Percentiles rank a stretch among this genome's conserved stretches.
Conservation (phyloP, 345 rosid species). For the Conringia planisiliqua region DNA sequence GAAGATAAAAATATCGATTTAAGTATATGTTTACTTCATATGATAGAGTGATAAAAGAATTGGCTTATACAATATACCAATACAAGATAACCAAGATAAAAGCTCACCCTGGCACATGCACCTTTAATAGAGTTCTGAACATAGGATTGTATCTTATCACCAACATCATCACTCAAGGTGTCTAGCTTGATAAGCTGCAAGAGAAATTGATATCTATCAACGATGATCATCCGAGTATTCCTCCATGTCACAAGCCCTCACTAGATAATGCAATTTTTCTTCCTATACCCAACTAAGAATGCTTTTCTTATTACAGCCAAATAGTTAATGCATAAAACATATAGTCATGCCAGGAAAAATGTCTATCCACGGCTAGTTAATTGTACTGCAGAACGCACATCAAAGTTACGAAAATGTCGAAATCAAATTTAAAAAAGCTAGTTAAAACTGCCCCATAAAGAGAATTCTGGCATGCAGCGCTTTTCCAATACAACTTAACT, state of each 20-base stretch:
- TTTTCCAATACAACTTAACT: slow-evolving; percentile 4
- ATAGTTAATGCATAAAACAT: not conserved
- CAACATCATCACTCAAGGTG: slow-evolving; percentile 40
- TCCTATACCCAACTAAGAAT: slow-evolving; percentile 8
- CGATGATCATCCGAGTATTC: slow-evolving; percentile 6
- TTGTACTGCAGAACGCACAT: not conserved
- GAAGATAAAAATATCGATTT: slow-evolving; percentile 19
- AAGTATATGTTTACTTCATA: not conserved
- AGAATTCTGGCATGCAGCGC: not conserved
- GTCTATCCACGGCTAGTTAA: slow-evolving; percentile 5
- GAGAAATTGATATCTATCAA: slow-evolving; percentile 22
- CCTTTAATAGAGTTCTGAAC: slow-evolving; percentile 69
- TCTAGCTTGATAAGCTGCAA: slow-evolving; percentile 53
- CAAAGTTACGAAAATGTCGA: not conserved
- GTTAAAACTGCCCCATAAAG: not conserved
- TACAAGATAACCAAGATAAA: slow-evolving; percentile 12
- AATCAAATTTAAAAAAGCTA: not conserved
- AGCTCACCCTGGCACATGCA: slow-evolving; percentile 67
- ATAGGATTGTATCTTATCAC: slow-evolving; percentile 50
- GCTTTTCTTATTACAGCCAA: not conserved
- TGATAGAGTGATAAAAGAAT: not conserved
- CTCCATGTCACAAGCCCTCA: slow-evolving; percentile 1
- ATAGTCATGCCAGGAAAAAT: not conserved
- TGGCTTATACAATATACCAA: not conserved
- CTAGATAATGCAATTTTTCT: not conserved